phyloP scores from a whole-genome alignment of 495 filamentous ascomycete genomes.

The Neurospora tetrasperma region DNA sequence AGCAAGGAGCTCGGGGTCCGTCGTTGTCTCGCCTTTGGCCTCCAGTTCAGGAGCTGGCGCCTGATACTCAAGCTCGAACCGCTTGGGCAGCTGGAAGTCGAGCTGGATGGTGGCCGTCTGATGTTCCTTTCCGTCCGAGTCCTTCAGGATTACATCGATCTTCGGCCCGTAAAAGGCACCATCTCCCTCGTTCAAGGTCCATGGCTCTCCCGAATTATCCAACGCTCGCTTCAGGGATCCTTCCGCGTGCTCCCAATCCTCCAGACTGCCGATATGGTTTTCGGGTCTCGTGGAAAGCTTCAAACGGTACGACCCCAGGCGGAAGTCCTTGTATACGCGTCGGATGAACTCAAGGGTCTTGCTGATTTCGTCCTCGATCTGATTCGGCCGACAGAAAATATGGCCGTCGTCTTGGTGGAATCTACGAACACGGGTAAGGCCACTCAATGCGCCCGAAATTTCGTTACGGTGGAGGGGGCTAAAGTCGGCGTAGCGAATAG shows the following conservation, averaged over 20 bases:
- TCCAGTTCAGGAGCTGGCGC: slow-evolving; percentile 67
- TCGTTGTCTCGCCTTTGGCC: slow-evolving; percentile 39
- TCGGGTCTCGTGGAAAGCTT: slow-evolving; percentile 76
- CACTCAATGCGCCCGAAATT: slow-evolving; percentile 72
- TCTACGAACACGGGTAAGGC: slow-evolving; percentile 77
- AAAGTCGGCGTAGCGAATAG: slow-evolving; percentile 88
- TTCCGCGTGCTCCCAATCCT: slow-evolving; percentile 81
- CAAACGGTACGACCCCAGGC: slow-evolving; percentile 63
- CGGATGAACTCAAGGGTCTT: slow-evolving; percentile 72
- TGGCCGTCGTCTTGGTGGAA: slow-evolving; percentile 97
- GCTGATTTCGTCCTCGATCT: slow-evolving; percentile 73
- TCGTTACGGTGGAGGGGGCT: slow-evolving; percentile 88
- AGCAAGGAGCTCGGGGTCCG: slow-evolving; percentile 32
- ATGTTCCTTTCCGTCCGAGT: slow-evolving; percentile 78
- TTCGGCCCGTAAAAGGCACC: slow-evolving; percentile 95
- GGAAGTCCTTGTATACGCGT: slow-evolving; percentile 65
- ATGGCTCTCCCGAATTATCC: slow-evolving; percentile 51
- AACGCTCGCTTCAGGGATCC: slow-evolving; percentile 59
- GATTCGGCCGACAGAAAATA: slow-evolving; percentile 80
- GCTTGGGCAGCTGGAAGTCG: slow-evolving; percentile 83
- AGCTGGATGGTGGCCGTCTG: slow-evolving; percentile 89
- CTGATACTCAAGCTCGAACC: slow-evolving; percentile 67
- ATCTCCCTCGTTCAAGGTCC: slow-evolving; percentile 68
- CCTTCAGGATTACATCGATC: slow-evolving; percentile 79
- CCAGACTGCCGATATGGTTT: slow-evolving; percentile 64